phyloP scores from a whole-genome alignment of 2,329 filamentous ascomycete genomes.

The Aspergillus persii region DNA sequence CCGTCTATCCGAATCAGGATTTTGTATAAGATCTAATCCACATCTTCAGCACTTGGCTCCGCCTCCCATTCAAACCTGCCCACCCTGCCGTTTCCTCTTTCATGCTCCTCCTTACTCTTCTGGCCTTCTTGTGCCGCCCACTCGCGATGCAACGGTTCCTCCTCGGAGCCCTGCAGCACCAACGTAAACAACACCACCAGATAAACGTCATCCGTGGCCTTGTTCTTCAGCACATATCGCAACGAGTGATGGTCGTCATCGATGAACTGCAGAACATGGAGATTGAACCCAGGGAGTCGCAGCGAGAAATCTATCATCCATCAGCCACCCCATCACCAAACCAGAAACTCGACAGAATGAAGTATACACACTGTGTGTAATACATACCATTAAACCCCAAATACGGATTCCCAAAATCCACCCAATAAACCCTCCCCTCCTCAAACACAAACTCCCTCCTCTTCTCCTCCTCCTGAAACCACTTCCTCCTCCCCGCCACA shows the following conservation, averaged over 20 bases:
- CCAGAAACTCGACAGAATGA: background rate
- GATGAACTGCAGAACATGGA: slow-evolving; percentile 40
- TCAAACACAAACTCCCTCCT: slow-evolving; percentile 61
- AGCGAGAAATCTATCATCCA: slow-evolving; percentile 35
- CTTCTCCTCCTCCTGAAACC: slow-evolving; percentile 57
- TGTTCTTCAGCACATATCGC: slow-evolving; percentile 89
- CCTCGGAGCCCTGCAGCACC: slow-evolving; percentile 45
- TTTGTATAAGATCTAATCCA: slow-evolving; percentile 14
- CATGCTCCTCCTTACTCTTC: slow-evolving; percentile 2
- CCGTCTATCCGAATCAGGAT: too few relatives aligned
- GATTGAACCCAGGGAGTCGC: slow-evolving; percentile 35
- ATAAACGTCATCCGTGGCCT: slow-evolving; percentile 68
- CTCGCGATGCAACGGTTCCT: slow-evolving; percentile 18
- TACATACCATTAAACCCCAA: slow-evolving; percentile 72
- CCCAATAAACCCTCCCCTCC: slow-evolving; percentile 59
- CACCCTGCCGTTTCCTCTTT: slow-evolving; percentile 9
- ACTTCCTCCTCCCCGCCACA: slow-evolving; percentile 57
- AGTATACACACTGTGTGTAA: too few relatives aligned
- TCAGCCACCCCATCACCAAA: background rate
- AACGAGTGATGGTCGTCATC: slow-evolving; percentile 73
- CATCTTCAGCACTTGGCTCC: slow-evolving; percentile 17
- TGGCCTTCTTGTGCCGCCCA: slow-evolving; percentile 4
- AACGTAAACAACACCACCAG: slow-evolving; percentile 80
- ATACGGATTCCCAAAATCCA: slow-evolving; percentile 88
- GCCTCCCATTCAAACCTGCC: slow-evolving; percentile 27